Conservation (phyloP, 805 yeast species). For the Sungouiella blattae region DNA sequence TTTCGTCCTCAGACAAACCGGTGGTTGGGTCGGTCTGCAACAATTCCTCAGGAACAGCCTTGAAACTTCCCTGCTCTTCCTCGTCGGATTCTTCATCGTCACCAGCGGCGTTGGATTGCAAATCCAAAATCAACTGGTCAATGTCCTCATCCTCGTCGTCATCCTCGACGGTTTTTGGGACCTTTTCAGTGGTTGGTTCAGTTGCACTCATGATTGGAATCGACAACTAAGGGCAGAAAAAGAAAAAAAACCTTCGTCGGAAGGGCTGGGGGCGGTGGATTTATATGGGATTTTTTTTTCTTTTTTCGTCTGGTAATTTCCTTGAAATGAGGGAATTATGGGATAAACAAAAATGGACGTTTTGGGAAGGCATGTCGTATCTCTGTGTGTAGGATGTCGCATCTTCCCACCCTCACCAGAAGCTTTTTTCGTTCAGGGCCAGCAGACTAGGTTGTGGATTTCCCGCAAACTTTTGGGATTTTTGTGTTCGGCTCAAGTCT, state of each 20-base stretch:
- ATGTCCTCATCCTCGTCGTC: slow-evolving; percentile 51
- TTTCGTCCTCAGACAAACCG: slow-evolving; percentile 81
- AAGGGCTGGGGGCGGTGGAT: slow-evolving; percentile 9
- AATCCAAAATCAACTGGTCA: slow-evolving; percentile 67
- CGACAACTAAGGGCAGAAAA: slow-evolving; percentile 12
- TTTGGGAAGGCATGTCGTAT: slow-evolving; percentile 16
- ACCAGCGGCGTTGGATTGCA: slow-evolving; percentile 60
- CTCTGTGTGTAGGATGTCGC: slow-evolving; percentile 1
- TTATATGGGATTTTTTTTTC: slow-evolving; percentile 13
- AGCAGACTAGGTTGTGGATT: too few relatives aligned
- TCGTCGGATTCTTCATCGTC: slow-evolving; percentile 23
- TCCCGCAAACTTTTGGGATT: too few relatives aligned
- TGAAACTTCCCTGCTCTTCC: slow-evolving; percentile 39
- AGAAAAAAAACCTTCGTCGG: slow-evolving; percentile 3
- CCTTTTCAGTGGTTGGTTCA: slow-evolving; percentile 57
- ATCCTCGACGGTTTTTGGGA: slow-evolving; percentile 48
- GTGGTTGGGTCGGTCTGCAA: slow-evolving; percentile 74
- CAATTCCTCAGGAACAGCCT: slow-evolving; percentile 82
- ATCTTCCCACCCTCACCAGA: background rate
- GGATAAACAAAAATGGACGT: slow-evolving; percentile 19
- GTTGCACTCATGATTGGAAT: slow-evolving; percentile 28
- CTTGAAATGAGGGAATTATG: slow-evolving; percentile 17
- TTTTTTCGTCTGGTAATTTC: slow-evolving; percentile 5
- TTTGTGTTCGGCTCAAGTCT: too few relatives aligned
- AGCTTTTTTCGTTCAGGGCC: too few relatives aligned